A percentile compares a stretch with the other conserved stretches of the same genome.
Evolutionary conservation across 306 rosid species (phyloP).

Genomic region (Astragalus glycyphyllos): DNA sequence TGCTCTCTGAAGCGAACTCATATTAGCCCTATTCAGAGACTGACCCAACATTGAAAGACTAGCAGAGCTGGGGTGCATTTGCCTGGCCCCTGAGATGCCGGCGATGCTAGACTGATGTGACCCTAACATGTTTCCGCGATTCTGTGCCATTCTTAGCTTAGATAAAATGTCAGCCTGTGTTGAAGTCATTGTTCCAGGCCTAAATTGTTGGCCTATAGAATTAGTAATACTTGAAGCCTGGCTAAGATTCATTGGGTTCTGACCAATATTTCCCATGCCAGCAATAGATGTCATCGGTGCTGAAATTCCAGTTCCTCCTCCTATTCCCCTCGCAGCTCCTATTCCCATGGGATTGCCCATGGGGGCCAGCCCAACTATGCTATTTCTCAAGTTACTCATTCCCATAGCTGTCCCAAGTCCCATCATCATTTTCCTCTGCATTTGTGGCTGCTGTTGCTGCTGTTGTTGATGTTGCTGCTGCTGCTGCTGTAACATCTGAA

Average conservation of each 20-base stretch:
- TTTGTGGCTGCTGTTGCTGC: conserved; percentile 64
- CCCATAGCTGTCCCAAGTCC: conserved; percentile 79
- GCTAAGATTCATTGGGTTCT: conserved; percentile 67
- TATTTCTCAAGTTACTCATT: conserved; percentile 66
- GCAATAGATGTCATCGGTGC: conserved; percentile 80
- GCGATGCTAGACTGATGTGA: conserved; percentile 66
- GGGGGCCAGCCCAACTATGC: conserved; percentile 76
- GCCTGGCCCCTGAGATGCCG: conserved; percentile 77
- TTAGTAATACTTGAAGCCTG: conserved; percentile 65
- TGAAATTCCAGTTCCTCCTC: conserved; percentile 84
- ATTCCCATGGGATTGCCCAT: conserved; percentile 73
- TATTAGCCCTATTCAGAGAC: conserved; percentile 61
- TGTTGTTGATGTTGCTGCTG: conserved; percentile 58
- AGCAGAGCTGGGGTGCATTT: conserved; percentile 68
- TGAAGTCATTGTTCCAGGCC: conserved; percentile 52
- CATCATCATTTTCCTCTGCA: conserved; percentile 90
- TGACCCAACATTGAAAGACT: conserved; percentile 76
- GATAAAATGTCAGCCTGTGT: conserved; percentile 53
- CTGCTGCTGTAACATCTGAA: conserved; percentile 67
- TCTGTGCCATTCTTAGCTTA: conserved; percentile 55
- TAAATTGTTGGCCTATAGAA: conserved; percentile 65
- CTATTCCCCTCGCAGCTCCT: conserved; percentile 80
- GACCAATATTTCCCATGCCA: conserved; percentile 81
- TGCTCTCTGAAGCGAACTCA: conserved; percentile 71
- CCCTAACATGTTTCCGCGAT: conserved; percentile 63